phyloP scores from a whole-genome alignment of 2,329 filamentous ascomycete species.

The Arthroderma uncinatum region DNA sequence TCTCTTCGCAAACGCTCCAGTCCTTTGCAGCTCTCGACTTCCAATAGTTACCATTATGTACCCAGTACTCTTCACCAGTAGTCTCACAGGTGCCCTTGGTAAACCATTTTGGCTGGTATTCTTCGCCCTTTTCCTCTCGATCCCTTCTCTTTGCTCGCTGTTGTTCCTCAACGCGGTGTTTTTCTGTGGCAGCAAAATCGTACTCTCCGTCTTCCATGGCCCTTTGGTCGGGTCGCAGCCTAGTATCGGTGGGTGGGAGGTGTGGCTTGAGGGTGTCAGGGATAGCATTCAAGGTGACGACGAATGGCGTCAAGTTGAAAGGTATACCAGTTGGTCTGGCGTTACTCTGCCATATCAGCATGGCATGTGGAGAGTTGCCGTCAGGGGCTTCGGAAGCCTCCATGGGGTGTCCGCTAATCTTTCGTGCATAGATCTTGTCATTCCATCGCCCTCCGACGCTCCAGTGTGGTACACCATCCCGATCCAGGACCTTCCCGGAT shows the following conservation, averaged over 20 bases:
- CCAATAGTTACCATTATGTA: slow-evolving; percentile 86
- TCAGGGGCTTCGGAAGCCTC: slow-evolving; percentile 64
- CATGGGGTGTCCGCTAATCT: slow-evolving; percentile 44
- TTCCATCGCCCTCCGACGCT: slow-evolving; percentile 94
- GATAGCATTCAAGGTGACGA: slow-evolving; percentile 83
- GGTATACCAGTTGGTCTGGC: slow-evolving; percentile 70
- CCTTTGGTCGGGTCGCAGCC: slow-evolving; percentile 84
- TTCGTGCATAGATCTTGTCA: slow-evolving; percentile 86
- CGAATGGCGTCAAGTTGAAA: slow-evolving; percentile 95
- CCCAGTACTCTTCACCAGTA: slow-evolving; percentile 85
- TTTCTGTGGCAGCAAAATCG: slow-evolving; percentile 82
- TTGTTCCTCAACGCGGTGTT: slow-evolving; percentile 85
- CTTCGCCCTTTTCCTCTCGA: slow-evolving; percentile 66
- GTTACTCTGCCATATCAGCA: slow-evolving; percentile 88
- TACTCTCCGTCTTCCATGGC: slow-evolving; percentile 99
- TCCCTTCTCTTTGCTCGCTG: slow-evolving; percentile 65
- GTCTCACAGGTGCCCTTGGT: slow-evolving; percentile 57
- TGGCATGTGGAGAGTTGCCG: slow-evolving; percentile 58
- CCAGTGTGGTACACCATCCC: slow-evolving; percentile 68
- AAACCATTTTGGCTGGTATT: slow-evolving; percentile 83
- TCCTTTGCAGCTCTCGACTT: slow-evolving; percentile 46
- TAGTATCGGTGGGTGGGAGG: slow-evolving; percentile 83
- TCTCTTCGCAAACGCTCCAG: slow-evolving; percentile 67
- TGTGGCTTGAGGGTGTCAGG: slow-evolving; percentile 67
- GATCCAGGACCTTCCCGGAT: slow-evolving; percentile 71